Evolutionary conservation across 345 rosid genomes (phyloP), one percentile per base, ranked within the genome.

Genomic region (Microcos paniculata): DNA sequence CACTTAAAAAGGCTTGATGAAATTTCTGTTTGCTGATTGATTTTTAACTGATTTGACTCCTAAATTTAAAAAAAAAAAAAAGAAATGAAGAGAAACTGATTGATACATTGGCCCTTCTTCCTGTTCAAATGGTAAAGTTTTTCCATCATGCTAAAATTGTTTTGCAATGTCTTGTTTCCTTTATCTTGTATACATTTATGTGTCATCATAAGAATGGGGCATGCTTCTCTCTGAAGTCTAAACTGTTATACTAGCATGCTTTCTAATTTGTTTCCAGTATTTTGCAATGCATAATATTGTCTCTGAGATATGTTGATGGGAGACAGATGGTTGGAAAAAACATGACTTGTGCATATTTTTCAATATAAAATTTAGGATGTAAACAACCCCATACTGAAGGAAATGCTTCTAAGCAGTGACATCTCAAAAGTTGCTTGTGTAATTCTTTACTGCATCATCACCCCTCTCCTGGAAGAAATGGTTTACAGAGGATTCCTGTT

Each of bases 401-500:
- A 88, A 85, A 92, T 94, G 64, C 88, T 92, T 63, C 71, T 7
- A 40, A 89, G 85, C 76, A 81, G 86, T 65, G 76, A 83, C 76
- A 76, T 82, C 56, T 79, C 95, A 8, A 89, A 82, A 82, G 77
- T 51, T 53, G 91, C 92, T 1, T 86, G 90, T 63, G 46, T 87
- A 64, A 80, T 85, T 4, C 87, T 93, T 49, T 86, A 85, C 82
- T 91, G 98, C 77, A 10, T 86, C 62, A 62, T 86, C 58, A 88
- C 96, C 66, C 97, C 98, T 10, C 23, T 89, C 42, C 51, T 92
- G 9, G 98, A 94, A 79, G 98, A 94, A 86, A 78, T 80, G 4
- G 82, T 94, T 57, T 94, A 92, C 85, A 86, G 98, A 85, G 91
- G 97, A 2, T 94, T 91, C 77, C 85, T 92, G 11, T 59, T 94